Conservation (phyloP, 2,329 filamentous ascomycete genomes). For the Talaromyces sp. region DNA sequence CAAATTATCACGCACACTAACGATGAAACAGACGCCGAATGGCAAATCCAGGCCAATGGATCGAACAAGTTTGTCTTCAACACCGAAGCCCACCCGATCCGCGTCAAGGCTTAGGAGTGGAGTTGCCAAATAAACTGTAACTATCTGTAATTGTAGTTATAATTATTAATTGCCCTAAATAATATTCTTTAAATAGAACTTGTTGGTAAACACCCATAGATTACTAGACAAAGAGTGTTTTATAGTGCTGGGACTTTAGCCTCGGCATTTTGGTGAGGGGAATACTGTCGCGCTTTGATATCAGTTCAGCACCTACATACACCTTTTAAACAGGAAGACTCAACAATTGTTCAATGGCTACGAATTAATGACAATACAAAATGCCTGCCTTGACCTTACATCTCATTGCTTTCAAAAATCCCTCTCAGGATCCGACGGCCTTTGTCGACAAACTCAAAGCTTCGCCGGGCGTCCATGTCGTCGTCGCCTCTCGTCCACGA, state of each 20-base stretch:
- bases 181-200: background rate
- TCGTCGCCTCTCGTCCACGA: constrained; percentile 33
- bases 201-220: background rate
- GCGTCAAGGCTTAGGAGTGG: constrained; percentile 25
- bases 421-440: constrained; percentile 17
- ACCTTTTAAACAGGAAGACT: background rate
- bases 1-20: constrained; percentile 10
- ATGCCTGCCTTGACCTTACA: constrained; percentile 36
- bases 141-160: background rate
- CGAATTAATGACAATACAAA: background rate
- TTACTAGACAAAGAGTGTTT: no score
- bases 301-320: background rate
- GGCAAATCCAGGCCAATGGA: constrained; percentile 49
- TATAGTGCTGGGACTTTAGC: background rate
- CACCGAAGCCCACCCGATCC: constrained; percentile 61
- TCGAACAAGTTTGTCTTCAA: constrained; percentile 59
- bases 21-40: constrained; percentile 49
- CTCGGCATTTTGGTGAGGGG: background rate
- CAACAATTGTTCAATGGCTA: background rate
- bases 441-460: constrained; percentile 26
- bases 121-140: background rate
- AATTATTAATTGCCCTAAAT: background rate
- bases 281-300: background rate
- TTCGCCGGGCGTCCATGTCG: constrained; percentile 20
- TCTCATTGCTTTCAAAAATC: constrained; percentile 24